A percentile compares a stretch with the other conserved stretches of the same genome.
These are phyloP conservation scores for Luffa acutangula DNA, from an alignment of 306 rosid species.

Conservation along the genomic window DNA sequence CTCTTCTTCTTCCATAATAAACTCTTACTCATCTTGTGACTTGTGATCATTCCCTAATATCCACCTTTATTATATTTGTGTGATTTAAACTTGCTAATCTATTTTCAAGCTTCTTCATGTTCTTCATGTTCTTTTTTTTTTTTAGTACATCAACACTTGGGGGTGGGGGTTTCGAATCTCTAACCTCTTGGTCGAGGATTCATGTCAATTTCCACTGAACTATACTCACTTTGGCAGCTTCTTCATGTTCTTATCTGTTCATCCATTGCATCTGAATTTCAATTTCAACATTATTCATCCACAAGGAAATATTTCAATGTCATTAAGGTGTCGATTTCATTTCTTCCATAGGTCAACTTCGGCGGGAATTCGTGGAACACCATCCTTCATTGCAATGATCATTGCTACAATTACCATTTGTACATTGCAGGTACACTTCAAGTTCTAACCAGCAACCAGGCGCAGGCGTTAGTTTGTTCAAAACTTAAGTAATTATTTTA, in stretches of 20 bases:
- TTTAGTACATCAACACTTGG: too few species aligned
- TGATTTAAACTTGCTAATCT: not conserved
- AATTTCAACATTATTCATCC: too few species aligned
- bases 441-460: not conserved
- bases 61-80: not conserved
- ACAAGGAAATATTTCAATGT: not conserved
- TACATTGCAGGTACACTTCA: conserved; percentile 27
- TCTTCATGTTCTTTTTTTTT: too few species aligned
- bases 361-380: conserved; percentile 28
- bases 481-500: not conserved
- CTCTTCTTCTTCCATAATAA: not conserved
- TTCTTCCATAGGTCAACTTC: conserved; percentile 60
- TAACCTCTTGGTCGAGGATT: too few species aligned
- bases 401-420: not conserved
- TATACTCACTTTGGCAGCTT: too few species aligned
- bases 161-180: too few species aligned
- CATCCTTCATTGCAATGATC: conserved; percentile 1
- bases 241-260: not conserved
- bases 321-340: not conserved
- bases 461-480: not conserved
- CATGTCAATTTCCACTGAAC: too few species aligned
- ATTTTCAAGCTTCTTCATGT: too few species aligned
- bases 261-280: not conserved
- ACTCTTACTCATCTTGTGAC: not conserved
- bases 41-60: not conserved